Evolutionary conservation across 2,329 filamentous ascomycete species (phyloP).

Genomic region (Rhexocercosporidium sp.): DNA sequence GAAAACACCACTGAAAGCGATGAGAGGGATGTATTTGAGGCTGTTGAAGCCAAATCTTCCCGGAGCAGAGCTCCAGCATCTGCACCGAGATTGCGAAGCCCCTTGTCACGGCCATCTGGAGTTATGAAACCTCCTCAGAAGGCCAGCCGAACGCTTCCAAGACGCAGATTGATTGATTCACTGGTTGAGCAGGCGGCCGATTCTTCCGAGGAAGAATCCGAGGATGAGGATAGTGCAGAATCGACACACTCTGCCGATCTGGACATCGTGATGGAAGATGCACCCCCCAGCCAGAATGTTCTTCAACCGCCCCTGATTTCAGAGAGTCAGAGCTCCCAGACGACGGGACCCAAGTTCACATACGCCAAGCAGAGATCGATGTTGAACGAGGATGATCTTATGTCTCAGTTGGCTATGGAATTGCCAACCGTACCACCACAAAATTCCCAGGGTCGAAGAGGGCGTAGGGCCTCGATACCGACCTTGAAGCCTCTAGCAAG

Average conservation of each 20-base stretch:
- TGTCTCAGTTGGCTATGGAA: constrained; percentile 39
- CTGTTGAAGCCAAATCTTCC: background rate
- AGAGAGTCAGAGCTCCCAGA: constrained; percentile 37
- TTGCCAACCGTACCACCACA: constrained; percentile 34
- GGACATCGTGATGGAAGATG: constrained; percentile 1
- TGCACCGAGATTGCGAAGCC: constrained; percentile 2
- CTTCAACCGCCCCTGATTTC: constrained; percentile 19
- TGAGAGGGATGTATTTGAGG: background rate
- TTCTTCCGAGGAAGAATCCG: constrained; percentile 20
- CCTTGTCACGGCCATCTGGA: constrained; percentile 23
- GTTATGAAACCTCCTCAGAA: constrained; percentile 28
- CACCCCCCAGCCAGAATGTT: background rate
- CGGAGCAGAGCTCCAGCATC: background rate
- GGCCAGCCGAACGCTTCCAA: constrained; percentile 24
- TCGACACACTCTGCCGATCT: background rate
- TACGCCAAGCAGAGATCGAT: constrained; percentile 43
- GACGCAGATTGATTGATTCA: constrained; percentile 42
- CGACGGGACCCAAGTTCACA: constrained; percentile 41
- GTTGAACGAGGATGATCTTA: constrained; percentile 42
- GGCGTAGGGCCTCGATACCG: constrained; percentile 37
- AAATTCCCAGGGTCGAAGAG: constrained; percentile 25
- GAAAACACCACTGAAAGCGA: background rate
- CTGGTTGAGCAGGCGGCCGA: constrained; percentile 39
- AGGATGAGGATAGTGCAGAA: constrained; percentile 17
- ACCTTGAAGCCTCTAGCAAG: constrained; percentile 35